These are phyloP conservation scores for Yamadazyma scolyti DNA, from an alignment of 805 yeast genomes.

Conservation along the genomic window DNA sequence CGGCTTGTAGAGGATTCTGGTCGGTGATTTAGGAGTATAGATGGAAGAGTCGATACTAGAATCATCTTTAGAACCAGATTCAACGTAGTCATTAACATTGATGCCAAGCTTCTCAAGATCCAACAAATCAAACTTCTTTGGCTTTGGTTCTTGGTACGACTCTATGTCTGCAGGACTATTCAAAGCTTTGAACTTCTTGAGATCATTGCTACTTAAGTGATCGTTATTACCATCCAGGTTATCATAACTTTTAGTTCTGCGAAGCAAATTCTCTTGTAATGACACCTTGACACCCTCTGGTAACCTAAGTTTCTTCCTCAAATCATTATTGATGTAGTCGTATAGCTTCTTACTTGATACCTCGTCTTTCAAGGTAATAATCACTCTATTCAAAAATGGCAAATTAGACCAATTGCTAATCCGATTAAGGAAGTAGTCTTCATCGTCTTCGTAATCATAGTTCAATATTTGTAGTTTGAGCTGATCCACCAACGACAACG, in stretches of 20 bases:
- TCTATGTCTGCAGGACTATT: slow-evolving; percentile 4
- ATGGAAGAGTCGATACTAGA: no score
- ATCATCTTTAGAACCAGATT: no score
- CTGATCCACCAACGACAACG: slow-evolving; percentile 30
- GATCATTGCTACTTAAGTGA: slow-evolving; percentile 15
- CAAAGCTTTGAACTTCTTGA: slow-evolving; percentile 22
- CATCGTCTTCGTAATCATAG: slow-evolving; percentile 14
- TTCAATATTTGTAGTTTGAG: slow-evolving; percentile 30
- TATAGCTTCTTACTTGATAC: slow-evolving; percentile 22
- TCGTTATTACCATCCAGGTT: slow-evolving; percentile 11
- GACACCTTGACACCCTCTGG: slow-evolving; percentile 21
- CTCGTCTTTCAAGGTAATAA: slow-evolving; percentile 33
- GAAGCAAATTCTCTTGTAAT: slow-evolving; percentile 36
- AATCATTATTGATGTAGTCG: slow-evolving; percentile 13
- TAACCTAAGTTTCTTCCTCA: slow-evolving; percentile 6
- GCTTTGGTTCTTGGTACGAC: slow-evolving; percentile 32
- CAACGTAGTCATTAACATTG: slow-evolving; percentile 18
- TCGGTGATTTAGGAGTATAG: slow-evolving; percentile 23
- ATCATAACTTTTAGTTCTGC: slow-evolving; percentile 30
- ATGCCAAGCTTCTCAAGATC: slow-evolving; percentile 31
- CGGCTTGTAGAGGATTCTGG: slow-evolving; percentile 37
- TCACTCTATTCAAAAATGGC: slow-evolving; percentile 34
- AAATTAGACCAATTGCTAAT: slow-evolving; percentile 36
- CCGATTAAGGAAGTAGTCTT: slow-evolving; percentile 20
- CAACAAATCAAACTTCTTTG: slow-evolving; percentile 23